Evolutionary conservation across 768 basidiomycete species (phyloP), one percentile per base, ranked within the genome.

Genomic region (Neoboletus subvelutipes): DNA sequence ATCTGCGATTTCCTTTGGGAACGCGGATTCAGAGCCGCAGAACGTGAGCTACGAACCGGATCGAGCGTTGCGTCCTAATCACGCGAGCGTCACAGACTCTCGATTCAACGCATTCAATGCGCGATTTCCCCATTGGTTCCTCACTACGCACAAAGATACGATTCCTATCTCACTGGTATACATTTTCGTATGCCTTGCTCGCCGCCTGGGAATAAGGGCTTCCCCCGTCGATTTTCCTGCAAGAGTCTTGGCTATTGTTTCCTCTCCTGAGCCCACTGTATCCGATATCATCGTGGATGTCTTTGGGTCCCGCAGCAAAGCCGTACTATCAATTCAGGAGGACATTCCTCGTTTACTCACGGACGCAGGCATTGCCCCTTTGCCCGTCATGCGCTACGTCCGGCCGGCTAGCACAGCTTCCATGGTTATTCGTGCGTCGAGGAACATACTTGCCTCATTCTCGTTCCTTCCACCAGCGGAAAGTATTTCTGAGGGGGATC

Each of bases 121-220:
- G 57, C 79, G 80, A 46, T 86, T 85, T 58, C 85, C 86, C 18
- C 85, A 86, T 59, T 65, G 72, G 52, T 84, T 86, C 63, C 75
- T 88, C 22, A 74, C 73, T 1, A 75, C 76, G 1, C 71, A 79
- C 62, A 82, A 76, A 54, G 67, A 68, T 24, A 80, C 83, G 0
- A 77, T 87, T 43, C 85, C 86, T 0, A 79, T 88, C 47, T 83
- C 83, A 12, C 72, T 87, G 42, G 80, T 80, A 39, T 83, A 82
- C 68, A 64, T 85, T 24, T 88, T 85, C 57, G 77, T 82, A 13
- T 77, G 79, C 18, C 69, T 88, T 43, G 78, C 78, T 18, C 75
- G 77, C 17, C 76, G 82, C 34, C 65, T 87, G 1, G 82, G 79
- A 26, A 72, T 87, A 18, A 59, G 66, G 9, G 83, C 83, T 0